Conservation (phyloP, 2,329 filamentous ascomycete genomes). For the Trichocomaceae sp. region DNA sequence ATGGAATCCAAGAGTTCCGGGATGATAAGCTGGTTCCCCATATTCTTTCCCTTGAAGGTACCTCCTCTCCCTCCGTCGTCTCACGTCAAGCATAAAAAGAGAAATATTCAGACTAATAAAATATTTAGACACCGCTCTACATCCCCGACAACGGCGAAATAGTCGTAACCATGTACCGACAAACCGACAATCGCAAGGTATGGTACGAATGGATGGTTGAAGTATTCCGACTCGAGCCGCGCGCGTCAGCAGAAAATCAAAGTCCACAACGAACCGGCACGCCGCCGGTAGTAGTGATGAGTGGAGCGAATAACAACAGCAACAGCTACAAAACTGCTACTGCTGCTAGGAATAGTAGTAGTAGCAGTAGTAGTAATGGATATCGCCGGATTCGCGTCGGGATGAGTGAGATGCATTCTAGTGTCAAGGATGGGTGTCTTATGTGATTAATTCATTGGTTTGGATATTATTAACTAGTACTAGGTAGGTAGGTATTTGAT, state of each 20-base stretch:
- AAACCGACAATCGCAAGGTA: slow-evolving; percentile 89
- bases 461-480: not conserved
- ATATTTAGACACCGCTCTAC: slow-evolving; percentile 70
- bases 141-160: slow-evolving; percentile 79
- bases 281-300: slow-evolving; percentile 22
- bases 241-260: slow-evolving; percentile 9
- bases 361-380: slow-evolving; percentile 13
- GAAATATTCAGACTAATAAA: not conserved
- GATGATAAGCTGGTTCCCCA: slow-evolving; percentile 99
- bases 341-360: slow-evolving; percentile 16
- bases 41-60: slow-evolving; percentile 94
- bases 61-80: slow-evolving; percentile 15
- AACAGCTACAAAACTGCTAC: not conserved
- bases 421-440: slow-evolving; percentile 44
- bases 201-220: slow-evolving; percentile 99
- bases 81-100: not conserved
- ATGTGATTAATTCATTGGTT: slow-evolving; percentile 30
- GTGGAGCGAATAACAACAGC: slow-evolving; percentile 19
- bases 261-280: slow-evolving; percentile 12
- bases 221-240: slow-evolving; percentile 52
- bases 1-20: slow-evolving; percentile 91
- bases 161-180: slow-evolving; percentile 89
- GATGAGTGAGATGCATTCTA: slow-evolving; percentile 43
- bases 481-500: too few relatives aligned
- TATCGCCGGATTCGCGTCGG: slow-evolving; percentile 33